Evolutionary conservation across 352 stramenopile species (phyloP).

Genomic region (Pythium dissimile): DNA sequence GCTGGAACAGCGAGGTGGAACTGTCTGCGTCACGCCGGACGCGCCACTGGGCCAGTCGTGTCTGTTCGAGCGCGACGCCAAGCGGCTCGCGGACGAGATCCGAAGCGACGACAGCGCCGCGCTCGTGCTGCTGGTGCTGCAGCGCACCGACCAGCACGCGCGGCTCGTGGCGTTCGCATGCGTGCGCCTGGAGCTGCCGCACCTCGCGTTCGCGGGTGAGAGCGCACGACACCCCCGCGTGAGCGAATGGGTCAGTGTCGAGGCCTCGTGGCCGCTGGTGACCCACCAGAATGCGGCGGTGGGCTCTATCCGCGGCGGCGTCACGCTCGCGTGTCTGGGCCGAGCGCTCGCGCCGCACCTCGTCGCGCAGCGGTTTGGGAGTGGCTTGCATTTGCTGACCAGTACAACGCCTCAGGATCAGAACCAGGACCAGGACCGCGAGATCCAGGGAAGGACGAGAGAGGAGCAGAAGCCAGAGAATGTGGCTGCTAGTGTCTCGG

Average conservation of each 20-base stretch:
- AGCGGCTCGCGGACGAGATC: constrained; percentile 3
- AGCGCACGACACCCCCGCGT: background rate
- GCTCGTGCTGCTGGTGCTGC: constrained; percentile 17
- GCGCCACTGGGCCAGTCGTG: constrained; percentile 8
- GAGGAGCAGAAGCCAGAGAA: background rate
- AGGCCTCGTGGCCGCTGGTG: constrained; percentile 11
- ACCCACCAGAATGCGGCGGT: background rate
- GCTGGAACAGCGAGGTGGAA: background rate
- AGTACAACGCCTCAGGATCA: too few species aligned
- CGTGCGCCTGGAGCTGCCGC: constrained; percentile 13
- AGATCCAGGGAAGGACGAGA: background rate
- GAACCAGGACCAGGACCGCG: too few species aligned
- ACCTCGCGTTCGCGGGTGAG: background rate
- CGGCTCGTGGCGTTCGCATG: constrained; percentile 16
- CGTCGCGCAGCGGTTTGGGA: background rate
- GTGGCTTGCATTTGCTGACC: background rate
- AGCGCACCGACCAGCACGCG: constrained; percentile 12
- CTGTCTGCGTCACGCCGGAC: background rate
- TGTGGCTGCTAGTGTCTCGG: background rate
- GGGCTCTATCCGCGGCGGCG: background rate
- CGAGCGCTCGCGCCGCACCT: constrained; percentile 12
- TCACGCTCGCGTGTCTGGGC: constrained; percentile 18
- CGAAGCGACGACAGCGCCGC: constrained; percentile 1
- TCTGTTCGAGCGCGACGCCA: constrained; percentile 15
- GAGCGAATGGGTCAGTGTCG: constrained; percentile 17